phyloP scores from a whole-genome alignment of 2,329 filamentous ascomycete species.

The Xylariaceae sp. region DNA sequence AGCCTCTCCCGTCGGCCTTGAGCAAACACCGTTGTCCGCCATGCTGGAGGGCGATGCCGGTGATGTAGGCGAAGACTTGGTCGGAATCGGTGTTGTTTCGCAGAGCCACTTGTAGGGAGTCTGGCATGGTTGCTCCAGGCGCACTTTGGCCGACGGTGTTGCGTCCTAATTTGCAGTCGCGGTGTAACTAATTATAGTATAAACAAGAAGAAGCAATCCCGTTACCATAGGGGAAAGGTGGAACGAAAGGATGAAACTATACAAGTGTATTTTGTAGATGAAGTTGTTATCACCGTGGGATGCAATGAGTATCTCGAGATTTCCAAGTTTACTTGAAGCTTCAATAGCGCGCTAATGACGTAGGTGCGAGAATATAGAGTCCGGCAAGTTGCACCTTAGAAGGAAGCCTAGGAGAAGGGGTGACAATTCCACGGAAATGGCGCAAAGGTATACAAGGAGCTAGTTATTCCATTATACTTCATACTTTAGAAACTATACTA shows the following conservation, averaged over 20 bases:
- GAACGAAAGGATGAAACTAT: too few species aligned
- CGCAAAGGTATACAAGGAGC: too few species aligned
- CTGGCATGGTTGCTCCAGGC: slow-evolving; percentile 45
- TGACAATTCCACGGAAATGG: too few species aligned
- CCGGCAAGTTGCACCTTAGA: not conserved
- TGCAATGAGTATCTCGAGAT: too few species aligned
- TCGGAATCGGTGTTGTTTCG: slow-evolving; percentile 60
- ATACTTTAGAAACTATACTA: too few species aligned
- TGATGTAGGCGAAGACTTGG: slow-evolving; percentile 69
- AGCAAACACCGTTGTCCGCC: slow-evolving; percentile 46
- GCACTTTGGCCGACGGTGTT: too few species aligned
- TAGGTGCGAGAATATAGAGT: slow-evolving; percentile 1
- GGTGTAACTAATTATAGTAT: too few species aligned
- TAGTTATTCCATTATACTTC: too few species aligned
- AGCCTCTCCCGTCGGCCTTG: slow-evolving; percentile 53
- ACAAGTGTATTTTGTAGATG: not conserved
- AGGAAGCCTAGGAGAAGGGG: too few species aligned
- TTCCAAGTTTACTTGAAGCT: slow-evolving; percentile 4
- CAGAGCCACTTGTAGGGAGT: slow-evolving; percentile 58
- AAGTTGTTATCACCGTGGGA: not conserved
- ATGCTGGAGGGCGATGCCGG: slow-evolving; percentile 61
- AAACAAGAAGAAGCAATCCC: too few species aligned
- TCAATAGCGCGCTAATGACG: slow-evolving; percentile 19
- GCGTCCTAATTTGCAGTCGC: too few species aligned
- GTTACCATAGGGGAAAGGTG: not conserved